phyloP scores from a whole-genome alignment of 257 asterid genomes.

The Lycium barbarum region DNA sequence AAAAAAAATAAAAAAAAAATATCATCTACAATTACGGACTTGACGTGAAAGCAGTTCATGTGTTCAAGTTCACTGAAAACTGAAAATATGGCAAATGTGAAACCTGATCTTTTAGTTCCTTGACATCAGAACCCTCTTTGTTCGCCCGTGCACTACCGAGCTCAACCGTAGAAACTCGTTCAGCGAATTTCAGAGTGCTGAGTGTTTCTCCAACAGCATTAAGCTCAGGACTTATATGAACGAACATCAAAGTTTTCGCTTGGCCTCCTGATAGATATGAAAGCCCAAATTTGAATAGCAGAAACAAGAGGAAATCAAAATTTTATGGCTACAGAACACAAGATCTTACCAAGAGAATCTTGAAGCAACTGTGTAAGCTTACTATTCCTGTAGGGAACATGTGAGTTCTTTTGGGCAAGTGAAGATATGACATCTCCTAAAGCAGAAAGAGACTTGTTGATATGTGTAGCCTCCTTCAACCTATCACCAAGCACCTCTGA shows the following conservation, averaged over 20 bases:
- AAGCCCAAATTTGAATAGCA: constrained; percentile 25
- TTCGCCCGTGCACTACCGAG: constrained; percentile 78
- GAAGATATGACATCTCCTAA: constrained; percentile 88
- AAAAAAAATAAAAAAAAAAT: no score
- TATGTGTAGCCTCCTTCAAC: constrained; percentile 76
- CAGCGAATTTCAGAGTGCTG: constrained; percentile 89
- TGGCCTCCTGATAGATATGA: constrained; percentile 67
- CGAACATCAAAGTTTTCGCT: constrained; percentile 87
- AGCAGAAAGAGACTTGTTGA: constrained; percentile 83
- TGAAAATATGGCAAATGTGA: not conserved
- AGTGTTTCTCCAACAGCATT: constrained; percentile 79
- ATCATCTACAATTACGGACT: not conserved
- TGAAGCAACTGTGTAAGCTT: constrained; percentile 93
- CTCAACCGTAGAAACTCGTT: constrained; percentile 85
- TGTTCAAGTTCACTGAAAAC: constrained; percentile 1
- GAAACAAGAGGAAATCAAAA: constrained; percentile 16
- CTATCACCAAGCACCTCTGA: constrained; percentile 78
- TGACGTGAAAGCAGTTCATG: constrained; percentile 22
- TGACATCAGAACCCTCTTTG: constrained; percentile 75
- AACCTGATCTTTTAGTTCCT: constrained; percentile 88
- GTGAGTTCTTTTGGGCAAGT: constrained; percentile 75
- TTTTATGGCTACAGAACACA: not conserved
- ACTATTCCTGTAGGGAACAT: constrained; percentile 87
- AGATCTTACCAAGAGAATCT: constrained; percentile 75
- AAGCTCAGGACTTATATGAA: constrained; percentile 83